Evolutionary conservation across 768 basidiomycete species (phyloP).

Genomic region (Bullera alba): DNA sequence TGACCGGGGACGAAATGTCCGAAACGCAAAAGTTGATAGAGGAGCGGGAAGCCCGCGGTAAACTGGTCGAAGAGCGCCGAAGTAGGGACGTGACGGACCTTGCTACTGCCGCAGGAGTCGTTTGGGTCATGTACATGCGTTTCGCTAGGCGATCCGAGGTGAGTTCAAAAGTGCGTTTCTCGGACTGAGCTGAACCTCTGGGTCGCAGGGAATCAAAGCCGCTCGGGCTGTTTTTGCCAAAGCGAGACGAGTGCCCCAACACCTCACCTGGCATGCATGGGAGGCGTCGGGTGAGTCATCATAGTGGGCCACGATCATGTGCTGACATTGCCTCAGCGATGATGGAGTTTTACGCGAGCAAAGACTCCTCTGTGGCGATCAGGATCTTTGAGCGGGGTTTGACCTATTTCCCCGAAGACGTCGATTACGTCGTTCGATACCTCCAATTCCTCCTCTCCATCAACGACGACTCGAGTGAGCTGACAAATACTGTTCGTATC

Average conservation of each 20-base stretch:
- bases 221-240: slow-evolving; percentile 71
- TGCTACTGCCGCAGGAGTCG: slow-evolving; percentile 66
- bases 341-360: slow-evolving; percentile 88
- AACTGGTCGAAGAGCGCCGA: slow-evolving; percentile 30
- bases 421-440: slow-evolving; percentile 79
- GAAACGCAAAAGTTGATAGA: slow-evolving; percentile 45
- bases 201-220: slow-evolving; percentile 59
- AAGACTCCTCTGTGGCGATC: slow-evolving; percentile 68
- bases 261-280: slow-evolving; percentile 75
- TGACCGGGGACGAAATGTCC: slow-evolving; percentile 46
- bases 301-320: neutral
- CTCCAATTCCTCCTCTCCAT: slow-evolving; percentile 86
- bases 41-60: slow-evolving; percentile 39
- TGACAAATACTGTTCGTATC: neutral
- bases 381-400: slow-evolving; percentile 91
- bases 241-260: slow-evolving; percentile 60
- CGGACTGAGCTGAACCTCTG: neutral
- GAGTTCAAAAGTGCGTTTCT: slow-evolving; percentile 23
- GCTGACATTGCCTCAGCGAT: slow-evolving; percentile 54
- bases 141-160: slow-evolving; percentile 77
- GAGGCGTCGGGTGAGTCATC: slow-evolving; percentile 71
- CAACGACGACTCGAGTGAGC: slow-evolving; percentile 89
- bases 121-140: slow-evolving; percentile 76
- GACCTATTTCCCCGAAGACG: slow-evolving; percentile 71
- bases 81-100: slow-evolving; percentile 51